A percentile compares a stretch with the other conserved stretches of the same genome.
Conservation (phyloP, 768 basidiomycete genomes). For the Auriscalpium orientale region DNA sequence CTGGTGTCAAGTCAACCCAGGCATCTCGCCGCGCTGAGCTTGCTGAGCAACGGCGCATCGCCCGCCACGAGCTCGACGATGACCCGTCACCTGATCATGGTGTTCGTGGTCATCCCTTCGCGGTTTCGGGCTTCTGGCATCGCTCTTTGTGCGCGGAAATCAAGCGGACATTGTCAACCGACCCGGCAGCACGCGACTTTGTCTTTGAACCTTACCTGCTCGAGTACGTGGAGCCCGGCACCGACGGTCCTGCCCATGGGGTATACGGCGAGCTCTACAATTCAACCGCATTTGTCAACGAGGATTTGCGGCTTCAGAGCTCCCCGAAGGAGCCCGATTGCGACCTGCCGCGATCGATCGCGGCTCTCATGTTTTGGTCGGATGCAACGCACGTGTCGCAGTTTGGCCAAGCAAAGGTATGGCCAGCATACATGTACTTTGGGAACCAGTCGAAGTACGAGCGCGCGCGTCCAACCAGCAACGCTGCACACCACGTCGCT, state of each 20-base stretch:
- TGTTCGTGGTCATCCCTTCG: background rate
- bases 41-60: background rate
- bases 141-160: background rate
- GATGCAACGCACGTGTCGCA: slow-evolving; percentile 24
- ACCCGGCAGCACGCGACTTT: background rate
- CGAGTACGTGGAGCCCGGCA: background rate
- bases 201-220: background rate
- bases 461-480: slow-evolving; percentile 21
- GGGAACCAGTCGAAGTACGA: slow-evolving; percentile 38
- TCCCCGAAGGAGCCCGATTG: slow-evolving; percentile 15
- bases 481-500: slow-evolving; percentile 34
- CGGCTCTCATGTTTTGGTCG: slow-evolving; percentile 11
- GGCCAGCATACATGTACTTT: slow-evolving; percentile 34
- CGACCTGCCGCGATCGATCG: slow-evolving; percentile 12
- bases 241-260: background rate
- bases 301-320: background rate
- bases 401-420: slow-evolving; percentile 24
- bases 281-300: background rate
- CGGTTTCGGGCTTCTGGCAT: background rate
- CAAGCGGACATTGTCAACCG: background rate
- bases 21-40: background rate
- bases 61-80: background rate
- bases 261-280: background rate
- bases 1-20: background rate
- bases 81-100: background rate